Evolutionary conservation across 176 grass and related monocot species (phyloP).

Genomic region (Rhipidocladum racemiflorum): DNA sequence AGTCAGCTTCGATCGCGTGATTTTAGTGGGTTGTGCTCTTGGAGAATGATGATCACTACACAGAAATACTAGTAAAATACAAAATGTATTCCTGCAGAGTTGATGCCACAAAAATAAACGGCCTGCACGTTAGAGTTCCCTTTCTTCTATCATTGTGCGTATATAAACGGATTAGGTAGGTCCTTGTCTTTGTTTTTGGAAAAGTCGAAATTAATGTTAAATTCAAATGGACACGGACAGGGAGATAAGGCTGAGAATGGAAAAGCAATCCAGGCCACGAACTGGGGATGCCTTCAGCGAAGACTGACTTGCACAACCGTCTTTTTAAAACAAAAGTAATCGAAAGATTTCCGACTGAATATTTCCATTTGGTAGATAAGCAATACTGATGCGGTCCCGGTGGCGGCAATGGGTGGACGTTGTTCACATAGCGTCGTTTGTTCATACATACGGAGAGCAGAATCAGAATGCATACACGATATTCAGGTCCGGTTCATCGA

Average conservation of each 20-base stretch:
- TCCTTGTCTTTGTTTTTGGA: neutral
- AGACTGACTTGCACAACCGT: neutral
- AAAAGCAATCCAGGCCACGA: neutral
- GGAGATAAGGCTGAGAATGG: neutral
- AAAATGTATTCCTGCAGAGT: neutral
- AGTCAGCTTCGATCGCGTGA: neutral
- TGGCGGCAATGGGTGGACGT: neutral
- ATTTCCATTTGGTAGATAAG: neutral
- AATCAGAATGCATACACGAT: neutral
- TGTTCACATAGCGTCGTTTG: neutral
- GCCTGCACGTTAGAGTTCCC: neutral
- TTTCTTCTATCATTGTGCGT: neutral
- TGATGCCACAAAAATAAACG: neutral
- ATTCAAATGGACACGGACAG: neutral
- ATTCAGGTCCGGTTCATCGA: neutral
- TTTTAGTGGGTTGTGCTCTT: neutral
- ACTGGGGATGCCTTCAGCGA: neutral
- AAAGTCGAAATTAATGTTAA: neutral
- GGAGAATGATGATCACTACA: too few species aligned
- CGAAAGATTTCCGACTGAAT: neutral
- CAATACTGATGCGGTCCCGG: neutral
- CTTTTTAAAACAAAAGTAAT: neutral
- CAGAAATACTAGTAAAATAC: neutral
- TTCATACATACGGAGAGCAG: neutral
- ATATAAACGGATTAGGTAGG: constrained; percentile 12